Conservation (phyloP, 2,329 filamentous ascomycete species). For the Cladosporium velox region DNA sequence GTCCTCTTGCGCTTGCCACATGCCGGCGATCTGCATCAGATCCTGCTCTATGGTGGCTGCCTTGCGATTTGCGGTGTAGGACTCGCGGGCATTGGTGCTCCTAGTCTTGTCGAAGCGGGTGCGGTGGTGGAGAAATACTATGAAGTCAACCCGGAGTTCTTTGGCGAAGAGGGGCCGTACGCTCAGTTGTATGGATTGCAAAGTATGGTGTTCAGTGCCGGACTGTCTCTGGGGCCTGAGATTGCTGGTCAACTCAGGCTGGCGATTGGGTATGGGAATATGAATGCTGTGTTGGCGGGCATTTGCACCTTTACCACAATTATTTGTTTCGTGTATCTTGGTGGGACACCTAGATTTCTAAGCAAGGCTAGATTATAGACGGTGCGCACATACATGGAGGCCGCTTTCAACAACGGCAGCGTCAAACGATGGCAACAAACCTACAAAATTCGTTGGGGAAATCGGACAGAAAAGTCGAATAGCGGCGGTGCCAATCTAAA, state of each 20-base stretch:
- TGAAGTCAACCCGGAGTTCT: slow-evolving; percentile 56
- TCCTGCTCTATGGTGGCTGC: slow-evolving; percentile 50
- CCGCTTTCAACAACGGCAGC: background rate
- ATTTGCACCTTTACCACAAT: slow-evolving; percentile 49
- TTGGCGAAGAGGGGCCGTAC: slow-evolving; percentile 60
- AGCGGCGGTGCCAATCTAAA: background rate
- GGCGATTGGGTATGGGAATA: slow-evolving; percentile 58
- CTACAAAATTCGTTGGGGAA: background rate
- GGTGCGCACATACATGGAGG: background rate
- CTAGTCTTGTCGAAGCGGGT: slow-evolving; percentile 60
- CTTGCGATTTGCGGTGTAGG: slow-evolving; percentile 54
- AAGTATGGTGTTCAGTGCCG: slow-evolving; percentile 62
- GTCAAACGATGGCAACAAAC: background rate
- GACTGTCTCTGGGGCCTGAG: slow-evolving; percentile 62
- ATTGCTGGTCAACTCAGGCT: slow-evolving; percentile 56
- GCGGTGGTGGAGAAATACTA: slow-evolving; percentile 58
- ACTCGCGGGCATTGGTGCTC: slow-evolving; percentile 55
- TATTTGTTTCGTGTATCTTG: slow-evolving; percentile 44
- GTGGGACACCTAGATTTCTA: background rate
- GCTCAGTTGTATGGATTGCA: slow-evolving; percentile 67
- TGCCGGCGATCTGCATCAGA: slow-evolving; percentile 42
- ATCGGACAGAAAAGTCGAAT: background rate
- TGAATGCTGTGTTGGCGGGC: slow-evolving; percentile 55
- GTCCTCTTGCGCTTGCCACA: slow-evolving; percentile 48
- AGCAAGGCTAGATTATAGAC: background rate